These are phyloP conservation scores for Penicillium sp. DNA, from an alignment of 2,329 filamentous ascomycete genomes.

Conservation along the genomic window DNA sequence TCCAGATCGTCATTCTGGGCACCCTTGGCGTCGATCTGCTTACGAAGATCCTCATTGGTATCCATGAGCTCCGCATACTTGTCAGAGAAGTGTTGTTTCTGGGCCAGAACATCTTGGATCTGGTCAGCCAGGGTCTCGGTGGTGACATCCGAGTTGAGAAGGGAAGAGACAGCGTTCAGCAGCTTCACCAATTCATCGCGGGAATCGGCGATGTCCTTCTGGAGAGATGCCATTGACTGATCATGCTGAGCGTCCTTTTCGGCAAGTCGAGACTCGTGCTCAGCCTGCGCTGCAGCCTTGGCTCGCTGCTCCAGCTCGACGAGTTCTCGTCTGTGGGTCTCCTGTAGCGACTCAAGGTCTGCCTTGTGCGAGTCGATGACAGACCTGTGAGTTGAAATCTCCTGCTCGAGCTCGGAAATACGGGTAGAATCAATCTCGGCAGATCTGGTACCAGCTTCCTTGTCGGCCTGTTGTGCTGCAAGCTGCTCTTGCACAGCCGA, in stretches of 20 bases:
- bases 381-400: slow-evolving; percentile 57
- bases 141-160: slow-evolving; percentile 50
- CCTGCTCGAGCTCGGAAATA: slow-evolving; percentile 55
- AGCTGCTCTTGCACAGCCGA: slow-evolving; percentile 64
- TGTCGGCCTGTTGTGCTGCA: slow-evolving; percentile 61
- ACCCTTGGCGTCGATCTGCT: slow-evolving; percentile 38
- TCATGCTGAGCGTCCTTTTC: slow-evolving; percentile 61
- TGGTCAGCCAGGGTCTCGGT: slow-evolving; percentile 60
- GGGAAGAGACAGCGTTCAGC: slow-evolving; percentile 56
- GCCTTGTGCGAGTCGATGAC: slow-evolving; percentile 55
- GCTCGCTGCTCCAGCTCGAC: slow-evolving; percentile 40
- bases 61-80: slow-evolving; percentile 44
- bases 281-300: slow-evolving; percentile 37
- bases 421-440: slow-evolving; percentile 44
- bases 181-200: slow-evolving; percentile 64
- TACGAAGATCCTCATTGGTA: slow-evolving; percentile 39
- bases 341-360: slow-evolving; percentile 52
- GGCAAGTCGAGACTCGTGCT: slow-evolving; percentile 36
- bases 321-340: slow-evolving; percentile 50
- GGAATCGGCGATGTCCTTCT: slow-evolving; percentile 63
- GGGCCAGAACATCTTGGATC: slow-evolving; percentile 53
- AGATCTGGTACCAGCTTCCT: slow-evolving; percentile 55
- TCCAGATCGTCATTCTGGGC: slow-evolving; percentile 37
- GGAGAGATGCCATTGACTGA: slow-evolving; percentile 56
- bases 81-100: slow-evolving; percentile 44